Evolutionary conservation across 2,329 filamentous ascomycete genomes (phyloP).

Genomic region (Pseudonectria foliicola): DNA sequence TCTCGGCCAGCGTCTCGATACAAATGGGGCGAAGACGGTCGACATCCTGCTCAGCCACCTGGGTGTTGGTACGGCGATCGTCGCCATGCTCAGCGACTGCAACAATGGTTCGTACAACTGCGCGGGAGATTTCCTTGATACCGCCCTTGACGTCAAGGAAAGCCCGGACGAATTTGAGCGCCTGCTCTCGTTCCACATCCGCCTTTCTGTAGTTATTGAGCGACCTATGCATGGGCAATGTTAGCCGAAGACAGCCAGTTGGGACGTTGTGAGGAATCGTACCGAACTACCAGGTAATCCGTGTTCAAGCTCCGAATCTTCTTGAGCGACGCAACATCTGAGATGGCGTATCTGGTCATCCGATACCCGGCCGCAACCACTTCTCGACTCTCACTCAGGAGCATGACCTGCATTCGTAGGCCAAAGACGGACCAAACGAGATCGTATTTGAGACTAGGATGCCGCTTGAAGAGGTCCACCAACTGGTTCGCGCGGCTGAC

Average conservation of each 20-base stretch:
- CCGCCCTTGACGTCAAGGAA: constrained; percentile 95
- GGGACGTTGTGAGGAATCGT: constrained; percentile 2
- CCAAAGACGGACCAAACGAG: constrained; percentile 95
- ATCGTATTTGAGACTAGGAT: constrained; percentile 93
- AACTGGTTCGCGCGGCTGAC: constrained; percentile 86
- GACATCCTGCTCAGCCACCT: constrained; percentile 59
- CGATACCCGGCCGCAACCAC: constrained; percentile 92
- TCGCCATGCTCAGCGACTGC: constrained; percentile 85
- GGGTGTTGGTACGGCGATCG: constrained; percentile 76
- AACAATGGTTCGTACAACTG: constrained; percentile 82
- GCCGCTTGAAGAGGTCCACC: constrained; percentile 91
- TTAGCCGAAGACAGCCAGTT: constrained; percentile 7
- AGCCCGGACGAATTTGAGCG: constrained; percentile 88
- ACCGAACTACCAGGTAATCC: constrained; percentile 76
- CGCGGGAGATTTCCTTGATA: constrained; percentile 76
- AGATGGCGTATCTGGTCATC: constrained; percentile 89
- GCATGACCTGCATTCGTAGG: constrained; percentile 87
- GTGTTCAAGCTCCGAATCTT: constrained; percentile 85
- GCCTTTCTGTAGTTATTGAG: constrained; percentile 93
- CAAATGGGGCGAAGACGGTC: constrained; percentile 86
- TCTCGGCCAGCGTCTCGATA: constrained; percentile 85
- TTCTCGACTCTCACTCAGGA: constrained; percentile 90
- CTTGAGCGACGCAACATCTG: constrained; percentile 79
- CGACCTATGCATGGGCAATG: constrained; percentile 42
- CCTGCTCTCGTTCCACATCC: constrained; percentile 95